Evolutionary conservation across 2,329 filamentous ascomycete genomes (phyloP), one percentile per base, ranked within the genome.

Genomic region (Aureobasidium sp.): DNA sequence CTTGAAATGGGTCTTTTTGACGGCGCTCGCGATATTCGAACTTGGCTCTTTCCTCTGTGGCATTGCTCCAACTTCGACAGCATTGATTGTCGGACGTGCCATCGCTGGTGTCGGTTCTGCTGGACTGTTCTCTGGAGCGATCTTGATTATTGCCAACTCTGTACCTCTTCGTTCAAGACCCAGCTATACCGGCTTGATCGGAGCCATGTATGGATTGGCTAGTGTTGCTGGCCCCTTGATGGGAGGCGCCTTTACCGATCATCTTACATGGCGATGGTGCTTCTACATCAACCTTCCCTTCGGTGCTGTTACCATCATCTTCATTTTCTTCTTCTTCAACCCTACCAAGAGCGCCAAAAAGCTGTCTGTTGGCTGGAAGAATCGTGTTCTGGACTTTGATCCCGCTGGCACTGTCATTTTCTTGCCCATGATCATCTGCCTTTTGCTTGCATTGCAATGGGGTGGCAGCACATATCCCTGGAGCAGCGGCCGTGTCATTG

Each of bases 271-370:
- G 77, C 65, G 63, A 41, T 70, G 76, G 22, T 76, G 70, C 57
- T 75, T 75, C 64, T 76, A 73, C 53, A 77, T 79, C 62, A 79
- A 80, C 57, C 64, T 80, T 1, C 77, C 77, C 0, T 70, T 80
- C 37, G 74, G 74, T 14, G 69, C 66, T 3, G 60, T 75, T 14
- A 74, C 74, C 0, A 32, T 62, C 35, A 40, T 60, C 2, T 65
- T 68, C 58, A 67, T 69, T 54, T 47, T 64, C 54, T 57, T 69
- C 59, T 66, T 68, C 58, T 66, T 67, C 58, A 55, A 64, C 32
- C 63, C 64, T 0, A 68, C 66, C 3, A 63, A 66, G 38, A 64
- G 62, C 22, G 68, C 64, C 22, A 62, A 66, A 44, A 60, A 61
- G 37, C 68, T 70, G 47, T 56, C 60, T 7, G 58, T 58, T 11